Conservation (phyloP, 202 grass and related monocot species). For the Hordeum pubiflorum region DNA sequence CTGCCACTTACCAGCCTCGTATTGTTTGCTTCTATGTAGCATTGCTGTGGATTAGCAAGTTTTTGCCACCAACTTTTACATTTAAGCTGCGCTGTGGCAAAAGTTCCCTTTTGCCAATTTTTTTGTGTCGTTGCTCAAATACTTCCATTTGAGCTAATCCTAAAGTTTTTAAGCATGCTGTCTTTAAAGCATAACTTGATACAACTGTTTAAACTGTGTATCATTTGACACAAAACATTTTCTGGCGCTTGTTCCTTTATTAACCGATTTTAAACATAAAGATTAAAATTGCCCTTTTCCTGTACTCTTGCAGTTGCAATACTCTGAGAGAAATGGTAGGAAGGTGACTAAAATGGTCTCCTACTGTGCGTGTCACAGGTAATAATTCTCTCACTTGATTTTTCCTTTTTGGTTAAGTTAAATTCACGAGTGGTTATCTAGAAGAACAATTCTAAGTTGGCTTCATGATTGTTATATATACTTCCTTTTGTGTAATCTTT, state of each 20-base stretch:
- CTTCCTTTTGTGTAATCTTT: background rate
- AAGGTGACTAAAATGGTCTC: slow-evolving; percentile 66
- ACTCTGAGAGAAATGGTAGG: slow-evolving; percentile 53
- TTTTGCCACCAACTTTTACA: background rate
- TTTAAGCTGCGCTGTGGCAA: background rate
- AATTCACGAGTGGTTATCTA: background rate
- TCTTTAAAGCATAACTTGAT: background rate
- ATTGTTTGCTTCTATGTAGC: background rate
- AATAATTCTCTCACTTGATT: slow-evolving; percentile 12
- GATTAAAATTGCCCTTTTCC: background rate
- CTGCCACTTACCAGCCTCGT: background rate
- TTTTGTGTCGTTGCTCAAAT: slow-evolving; percentile 1
- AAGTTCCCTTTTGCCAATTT: background rate
- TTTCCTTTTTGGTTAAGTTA: slow-evolving; percentile 8
- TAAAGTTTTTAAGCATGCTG: background rate
- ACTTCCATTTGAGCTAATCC: background rate
- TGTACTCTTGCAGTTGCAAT: slow-evolving; percentile 67
- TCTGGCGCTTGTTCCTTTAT: background rate
- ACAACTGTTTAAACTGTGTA: background rate
- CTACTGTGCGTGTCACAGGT: slow-evolving; percentile 86
- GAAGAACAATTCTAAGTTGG: background rate
- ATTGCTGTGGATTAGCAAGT: background rate
- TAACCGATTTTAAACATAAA: background rate
- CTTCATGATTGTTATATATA: background rate
- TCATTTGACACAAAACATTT: background rate